Conservation (phyloP, 78 protist genomes). For the Pelomyxa schiedti region DNA sequence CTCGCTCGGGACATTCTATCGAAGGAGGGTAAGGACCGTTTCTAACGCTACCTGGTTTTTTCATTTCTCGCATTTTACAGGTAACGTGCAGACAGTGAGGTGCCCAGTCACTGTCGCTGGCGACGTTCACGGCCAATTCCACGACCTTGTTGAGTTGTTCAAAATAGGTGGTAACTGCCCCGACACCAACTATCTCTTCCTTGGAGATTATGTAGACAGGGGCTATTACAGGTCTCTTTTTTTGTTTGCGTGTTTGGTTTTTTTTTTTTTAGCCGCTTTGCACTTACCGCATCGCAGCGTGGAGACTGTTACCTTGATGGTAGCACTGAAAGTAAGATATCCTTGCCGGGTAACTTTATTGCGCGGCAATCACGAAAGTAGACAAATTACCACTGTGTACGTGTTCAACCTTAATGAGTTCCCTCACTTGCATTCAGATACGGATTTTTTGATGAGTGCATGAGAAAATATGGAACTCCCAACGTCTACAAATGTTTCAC, state of each 20-base stretch:
- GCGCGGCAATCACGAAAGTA: slow-evolving; percentile 92
- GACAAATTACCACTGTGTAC: slow-evolving; percentile 90
- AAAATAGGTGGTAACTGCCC: slow-evolving; percentile 83
- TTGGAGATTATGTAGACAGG: slow-evolving; percentile 96
- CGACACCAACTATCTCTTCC: slow-evolving; percentile 81
- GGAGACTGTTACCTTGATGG: slow-evolving; percentile 77
- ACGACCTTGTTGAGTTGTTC: slow-evolving; percentile 82
- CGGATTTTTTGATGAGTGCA: slow-evolving; percentile 93
- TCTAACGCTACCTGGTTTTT: too few species aligned
- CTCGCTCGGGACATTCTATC: too few species aligned
- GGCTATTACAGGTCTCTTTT: slow-evolving; percentile 58
- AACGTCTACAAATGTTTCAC: slow-evolving; percentile 86
- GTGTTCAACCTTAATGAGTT: background rate
- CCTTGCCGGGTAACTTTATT: slow-evolving; percentile 65
- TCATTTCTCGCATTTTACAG: too few species aligned
- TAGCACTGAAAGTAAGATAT: slow-evolving; percentile 66
- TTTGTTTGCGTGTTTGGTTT: background rate
- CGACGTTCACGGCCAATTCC: slow-evolving; percentile 77
- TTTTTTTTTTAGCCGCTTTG: background rate
- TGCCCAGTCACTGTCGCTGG: slow-evolving; percentile 76
- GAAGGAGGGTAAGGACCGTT: too few species aligned
- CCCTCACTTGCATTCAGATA: slow-evolving; percentile 25
- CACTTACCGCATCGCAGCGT: too few species aligned
- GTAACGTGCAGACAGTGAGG: slow-evolving; percentile 53
- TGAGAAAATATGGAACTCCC: slow-evolving; percentile 80